A percentile compares a stretch with the other conserved stretches of the same genome.
Evolutionary conservation across 1,284 basidiomycete genomes (phyloP).

Genomic region (Kwoniella shivajii): DNA sequence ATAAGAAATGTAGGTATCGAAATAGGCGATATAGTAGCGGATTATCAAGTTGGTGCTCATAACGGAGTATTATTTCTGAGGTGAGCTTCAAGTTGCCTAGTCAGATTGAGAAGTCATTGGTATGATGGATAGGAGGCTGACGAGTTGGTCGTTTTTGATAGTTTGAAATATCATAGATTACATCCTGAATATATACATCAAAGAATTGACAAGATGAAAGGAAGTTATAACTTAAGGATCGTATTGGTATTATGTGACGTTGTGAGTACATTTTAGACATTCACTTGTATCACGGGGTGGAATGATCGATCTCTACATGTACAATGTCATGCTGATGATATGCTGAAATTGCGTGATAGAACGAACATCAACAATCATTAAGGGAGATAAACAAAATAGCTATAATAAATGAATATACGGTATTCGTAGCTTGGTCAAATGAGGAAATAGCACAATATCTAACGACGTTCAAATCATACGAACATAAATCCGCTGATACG

Average conservation of each 20-base stretch:
- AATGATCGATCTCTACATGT: too few species aligned
- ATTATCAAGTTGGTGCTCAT: slow-evolving; percentile 95
- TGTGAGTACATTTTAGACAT: slow-evolving; percentile 61
- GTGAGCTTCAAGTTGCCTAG: slow-evolving; percentile 54
- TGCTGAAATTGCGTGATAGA: slow-evolving; percentile 57
- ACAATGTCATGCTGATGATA: slow-evolving; percentile 1
- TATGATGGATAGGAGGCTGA: neutral
- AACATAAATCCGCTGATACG: slow-evolving; percentile 87
- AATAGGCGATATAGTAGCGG: slow-evolving; percentile 88
- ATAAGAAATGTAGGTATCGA: slow-evolving; percentile 90
- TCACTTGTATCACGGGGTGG: too few species aligned
- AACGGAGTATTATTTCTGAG: slow-evolving; percentile 91
- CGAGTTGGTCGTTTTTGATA: slow-evolving; percentile 46
- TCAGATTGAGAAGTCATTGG: neutral
- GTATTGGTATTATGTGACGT: slow-evolving; percentile 92
- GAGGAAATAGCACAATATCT: slow-evolving; percentile 94
- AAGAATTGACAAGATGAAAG: slow-evolving; percentile 82
- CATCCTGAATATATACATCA: slow-evolving; percentile 97
- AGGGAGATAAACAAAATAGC: slow-evolving; percentile 92
- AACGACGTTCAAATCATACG: slow-evolving; percentile 87
- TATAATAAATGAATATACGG: slow-evolving; percentile 87
- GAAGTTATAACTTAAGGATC: slow-evolving; percentile 79
- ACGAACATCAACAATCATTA: slow-evolving; percentile 85
- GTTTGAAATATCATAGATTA: slow-evolving; percentile 89
- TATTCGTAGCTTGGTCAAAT: slow-evolving; percentile 85